These are phyloP conservation scores for Wickerhamomyces bovis DNA, from an alignment of 805 yeast species.

Conservation along the genomic window DNA sequence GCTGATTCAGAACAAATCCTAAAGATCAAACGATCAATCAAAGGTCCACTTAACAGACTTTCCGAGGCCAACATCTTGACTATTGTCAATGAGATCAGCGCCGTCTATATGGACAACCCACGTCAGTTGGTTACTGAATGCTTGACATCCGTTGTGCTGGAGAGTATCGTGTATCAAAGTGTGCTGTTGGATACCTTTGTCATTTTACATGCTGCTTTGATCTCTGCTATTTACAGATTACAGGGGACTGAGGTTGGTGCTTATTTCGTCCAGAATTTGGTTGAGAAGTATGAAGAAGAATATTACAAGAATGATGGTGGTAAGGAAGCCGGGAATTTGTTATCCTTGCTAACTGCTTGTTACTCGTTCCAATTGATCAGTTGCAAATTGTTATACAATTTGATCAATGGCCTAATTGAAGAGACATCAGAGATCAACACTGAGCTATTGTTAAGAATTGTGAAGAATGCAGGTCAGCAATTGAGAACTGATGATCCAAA, in stretches of 20 bases:
- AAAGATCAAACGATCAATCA: conserved; percentile 55
- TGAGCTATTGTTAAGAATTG: conserved; percentile 66
- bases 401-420: conserved; percentile 48
- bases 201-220: conserved; percentile 70
- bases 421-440: conserved; percentile 66
- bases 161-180: conserved; percentile 57
- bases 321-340: conserved; percentile 57
- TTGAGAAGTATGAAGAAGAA: conserved; percentile 62
- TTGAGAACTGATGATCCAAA: conserved; percentile 87
- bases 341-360: conserved; percentile 69
- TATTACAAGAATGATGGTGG: conserved; percentile 33
- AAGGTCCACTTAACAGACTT: conserved; percentile 81
- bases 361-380: conserved; percentile 76
- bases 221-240: conserved; percentile 65
- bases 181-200: conserved; percentile 74
- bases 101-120: conserved; percentile 58
- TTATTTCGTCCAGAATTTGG: conserved; percentile 65
- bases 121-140: conserved; percentile 75
- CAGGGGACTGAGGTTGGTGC: conserved; percentile 93
- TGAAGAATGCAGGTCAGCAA: conserved; percentile 75
- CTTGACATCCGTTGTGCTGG: conserved; percentile 56
- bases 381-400: conserved; percentile 69
- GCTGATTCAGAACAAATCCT: conserved; percentile 39
- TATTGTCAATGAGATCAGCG: conserved; percentile 64
- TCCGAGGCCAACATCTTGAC: conserved; percentile 78